Conservation (phyloP, 306 rosid genomes). For the Pueraria montana region DNA sequence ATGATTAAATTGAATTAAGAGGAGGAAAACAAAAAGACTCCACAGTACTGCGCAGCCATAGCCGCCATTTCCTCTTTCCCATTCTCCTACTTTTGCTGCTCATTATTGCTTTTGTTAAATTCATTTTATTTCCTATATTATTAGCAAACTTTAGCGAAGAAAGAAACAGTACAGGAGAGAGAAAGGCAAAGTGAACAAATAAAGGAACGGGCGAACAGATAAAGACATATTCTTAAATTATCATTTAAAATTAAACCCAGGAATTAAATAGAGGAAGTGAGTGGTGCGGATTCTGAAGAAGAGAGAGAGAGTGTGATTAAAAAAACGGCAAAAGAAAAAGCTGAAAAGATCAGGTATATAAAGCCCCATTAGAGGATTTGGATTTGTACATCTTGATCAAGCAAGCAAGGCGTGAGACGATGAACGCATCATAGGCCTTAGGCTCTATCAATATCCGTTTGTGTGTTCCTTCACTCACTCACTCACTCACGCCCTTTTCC, state of each 20-base stretch:
- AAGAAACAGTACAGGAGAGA: neutral
- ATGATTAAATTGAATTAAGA: constrained; percentile 44
- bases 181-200: constrained; percentile 3
- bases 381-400: constrained; percentile 38
- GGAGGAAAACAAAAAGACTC: neutral
- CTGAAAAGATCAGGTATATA: constrained; percentile 57
- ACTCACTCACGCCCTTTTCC: neutral
- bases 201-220: constrained; percentile 38
- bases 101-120: constrained; percentile 13
- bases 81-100: neutral
- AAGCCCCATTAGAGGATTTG: constrained; percentile 46
- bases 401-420: constrained; percentile 47
- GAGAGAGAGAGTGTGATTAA: neutral
- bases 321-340: constrained; percentile 32
- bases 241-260: constrained; percentile 4
- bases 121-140: constrained; percentile 22
- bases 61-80: constrained; percentile 79
- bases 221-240: constrained; percentile 48
- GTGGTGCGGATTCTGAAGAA: constrained; percentile 46
- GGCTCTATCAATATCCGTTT: too few relatives aligned
- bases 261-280: constrained; percentile 29
- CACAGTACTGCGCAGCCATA: constrained; percentile 80
- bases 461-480: neutral
- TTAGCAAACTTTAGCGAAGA: neutral
- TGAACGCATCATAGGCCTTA: neutral